These are phyloP conservation scores for Stachybotrys chartarum DNA, from an alignment of 2,329 filamentous ascomycete genomes.

Conservation along the genomic window DNA sequence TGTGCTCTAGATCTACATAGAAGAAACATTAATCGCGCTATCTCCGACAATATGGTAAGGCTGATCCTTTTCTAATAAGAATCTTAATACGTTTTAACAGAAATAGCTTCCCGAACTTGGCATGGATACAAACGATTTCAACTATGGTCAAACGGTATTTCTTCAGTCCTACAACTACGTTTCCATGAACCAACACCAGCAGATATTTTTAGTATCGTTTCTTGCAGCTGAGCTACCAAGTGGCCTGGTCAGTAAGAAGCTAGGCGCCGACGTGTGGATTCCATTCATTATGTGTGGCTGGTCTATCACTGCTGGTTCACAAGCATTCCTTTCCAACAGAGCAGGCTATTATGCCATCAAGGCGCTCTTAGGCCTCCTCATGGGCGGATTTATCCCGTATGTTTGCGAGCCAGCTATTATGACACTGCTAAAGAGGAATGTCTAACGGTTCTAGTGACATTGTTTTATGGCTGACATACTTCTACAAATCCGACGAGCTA, in stretches of 20 bases:
- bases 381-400: slow-evolving; percentile 44
- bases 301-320: slow-evolving; percentile 30
- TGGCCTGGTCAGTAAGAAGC: slow-evolving; percentile 41
- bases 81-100: neutral
- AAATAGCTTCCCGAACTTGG: slow-evolving; percentile 27
- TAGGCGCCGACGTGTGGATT: slow-evolving; percentile 41
- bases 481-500: slow-evolving; percentile 65
- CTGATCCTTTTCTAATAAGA: neutral
- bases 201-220: slow-evolving; percentile 37
- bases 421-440: neutral
- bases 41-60: slow-evolving; percentile 29
- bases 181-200: neutral
- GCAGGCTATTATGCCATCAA: slow-evolving; percentile 33
- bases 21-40: slow-evolving; percentile 37
- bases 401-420: slow-evolving; percentile 5
- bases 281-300: slow-evolving; percentile 32
- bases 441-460: slow-evolving; percentile 24
- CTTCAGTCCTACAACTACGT: too few relatives aligned
- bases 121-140: slow-evolving; percentile 38
- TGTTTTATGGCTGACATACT: slow-evolving; percentile 65
- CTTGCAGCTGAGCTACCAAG: slow-evolving; percentile 41
- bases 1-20: slow-evolving; percentile 37
- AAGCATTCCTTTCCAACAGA: slow-evolving; percentile 27
- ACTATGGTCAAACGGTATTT: slow-evolving; percentile 30
- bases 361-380: slow-evolving; percentile 36